Percentiles rank a stretch among this genome's conserved stretches.
Evolutionary conservation across 83 land plant genomes (phyloP).

Genomic region (Thuja plicata): DNA sequence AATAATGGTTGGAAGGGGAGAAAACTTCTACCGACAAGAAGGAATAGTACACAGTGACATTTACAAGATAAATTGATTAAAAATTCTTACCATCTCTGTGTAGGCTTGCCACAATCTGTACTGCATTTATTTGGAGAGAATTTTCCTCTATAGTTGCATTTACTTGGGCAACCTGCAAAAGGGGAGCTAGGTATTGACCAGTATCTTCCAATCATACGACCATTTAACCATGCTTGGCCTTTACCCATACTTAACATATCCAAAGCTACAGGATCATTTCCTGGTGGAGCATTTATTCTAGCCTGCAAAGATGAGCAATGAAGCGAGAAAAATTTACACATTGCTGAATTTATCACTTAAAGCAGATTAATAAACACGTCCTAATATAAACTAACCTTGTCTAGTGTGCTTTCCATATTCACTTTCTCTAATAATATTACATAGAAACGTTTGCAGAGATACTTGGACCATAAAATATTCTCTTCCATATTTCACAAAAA

Average conservation of each 20-base stretch:
- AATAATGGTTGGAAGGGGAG: neutral
- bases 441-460: neutral
- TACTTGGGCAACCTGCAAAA: conserved; percentile 38
- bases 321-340: neutral
- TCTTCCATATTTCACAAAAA: neutral
- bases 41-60: neutral
- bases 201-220: conserved; percentile 78
- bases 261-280: conserved; percentile 67
- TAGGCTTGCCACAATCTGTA: conserved; percentile 75
- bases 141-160: conserved; percentile 77
- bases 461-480: neutral
- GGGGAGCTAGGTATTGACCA: conserved; percentile 58
- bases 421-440: conserved; percentile 9
- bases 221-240: conserved; percentile 88
- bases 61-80: neutral
- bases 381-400: neutral
- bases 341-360: conserved; percentile 19
- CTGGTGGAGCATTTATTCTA: conserved; percentile 61
- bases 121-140: conserved; percentile 69
- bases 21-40: neutral
- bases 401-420: neutral
- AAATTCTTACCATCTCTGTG: conserved; percentile 71
- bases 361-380: neutral
- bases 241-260: conserved; percentile 85
- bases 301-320: conserved; percentile 39